Conservation (phyloP, 345 rosid genomes). For the Sonneratia alba region DNA sequence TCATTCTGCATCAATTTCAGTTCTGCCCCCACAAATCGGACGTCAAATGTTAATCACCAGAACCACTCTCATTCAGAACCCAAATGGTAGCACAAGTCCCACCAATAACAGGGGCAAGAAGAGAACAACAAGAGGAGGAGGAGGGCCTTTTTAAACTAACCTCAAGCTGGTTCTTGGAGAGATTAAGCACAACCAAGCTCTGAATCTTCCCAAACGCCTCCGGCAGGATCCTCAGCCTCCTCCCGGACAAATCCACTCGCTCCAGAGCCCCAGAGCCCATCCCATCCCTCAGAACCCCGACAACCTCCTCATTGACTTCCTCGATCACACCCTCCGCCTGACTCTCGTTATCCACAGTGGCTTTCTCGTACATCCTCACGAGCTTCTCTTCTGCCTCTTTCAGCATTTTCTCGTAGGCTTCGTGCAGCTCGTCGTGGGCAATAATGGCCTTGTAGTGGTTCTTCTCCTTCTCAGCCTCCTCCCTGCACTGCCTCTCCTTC, state of each 20-base stretch:
- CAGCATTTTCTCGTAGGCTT: constrained; percentile 58
- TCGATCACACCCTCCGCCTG: constrained; percentile 23
- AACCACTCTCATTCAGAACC: background rate
- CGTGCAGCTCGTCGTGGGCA: constrained; percentile 76
- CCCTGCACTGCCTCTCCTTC: constrained; percentile 49
- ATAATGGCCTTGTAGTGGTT: constrained; percentile 36
- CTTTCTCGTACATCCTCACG: constrained; percentile 58
- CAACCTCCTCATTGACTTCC: constrained; percentile 29
- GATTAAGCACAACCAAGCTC: constrained; percentile 51
- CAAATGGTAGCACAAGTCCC: background rate
- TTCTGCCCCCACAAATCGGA: background rate
- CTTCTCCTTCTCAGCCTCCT: constrained; percentile 51
- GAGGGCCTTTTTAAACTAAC: constrained; percentile 21
- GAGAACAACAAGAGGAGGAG: background rate
- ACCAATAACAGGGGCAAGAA: background rate
- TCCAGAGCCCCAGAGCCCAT: constrained; percentile 38
- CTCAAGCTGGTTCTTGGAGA: constrained; percentile 68
- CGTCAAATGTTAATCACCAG: background rate
- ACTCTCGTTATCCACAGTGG: constrained; percentile 22
- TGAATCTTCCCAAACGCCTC: constrained; percentile 74
- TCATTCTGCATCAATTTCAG: background rate
- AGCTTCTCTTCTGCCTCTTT: constrained; percentile 73
- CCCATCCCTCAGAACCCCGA: constrained; percentile 51
- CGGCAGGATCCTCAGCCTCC: constrained; percentile 50
- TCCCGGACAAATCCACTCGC: constrained; percentile 51